phyloP scores from a whole-genome alignment of 352 stramenopile genomes.

The Phytophthora colocasiae region DNA sequence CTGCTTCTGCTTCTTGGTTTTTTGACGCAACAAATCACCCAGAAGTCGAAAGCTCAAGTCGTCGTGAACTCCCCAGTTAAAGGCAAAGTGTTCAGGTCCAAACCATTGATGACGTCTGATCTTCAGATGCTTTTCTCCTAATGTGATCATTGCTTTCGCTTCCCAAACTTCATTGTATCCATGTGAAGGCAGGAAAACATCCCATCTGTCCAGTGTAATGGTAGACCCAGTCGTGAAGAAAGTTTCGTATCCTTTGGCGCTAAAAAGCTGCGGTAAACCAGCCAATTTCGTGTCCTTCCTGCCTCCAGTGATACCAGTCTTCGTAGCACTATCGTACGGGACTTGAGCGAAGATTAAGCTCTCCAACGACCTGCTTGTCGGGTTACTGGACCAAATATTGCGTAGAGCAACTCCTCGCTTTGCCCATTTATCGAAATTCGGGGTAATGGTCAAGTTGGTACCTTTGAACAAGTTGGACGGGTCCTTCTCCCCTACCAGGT shows the following conservation, averaged over 20 bases:
- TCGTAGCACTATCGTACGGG: constrained; percentile 55
- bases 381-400: constrained; percentile 66
- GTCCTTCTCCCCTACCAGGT: constrained; percentile 51
- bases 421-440: constrained; percentile 58
- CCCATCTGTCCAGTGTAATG: constrained; percentile 53
- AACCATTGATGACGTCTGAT: constrained; percentile 48
- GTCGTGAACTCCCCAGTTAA: constrained; percentile 58
- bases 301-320: constrained; percentile 50
- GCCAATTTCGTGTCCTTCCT: constrained; percentile 40
- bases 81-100: constrained; percentile 13
- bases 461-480: constrained; percentile 45
- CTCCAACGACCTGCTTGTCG: constrained; percentile 65
- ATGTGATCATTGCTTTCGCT: constrained; percentile 38
- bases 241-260: constrained; percentile 60
- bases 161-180: constrained; percentile 53
- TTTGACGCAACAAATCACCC: constrained; percentile 50
- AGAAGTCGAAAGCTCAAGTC: constrained; percentile 54
- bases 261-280: constrained; percentile 60
- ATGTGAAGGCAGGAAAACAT: constrained; percentile 56
- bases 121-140: constrained; percentile 44
- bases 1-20: constrained; percentile 38
- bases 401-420: constrained; percentile 56
- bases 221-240: constrained; percentile 58
- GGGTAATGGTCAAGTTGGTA: constrained; percentile 43
- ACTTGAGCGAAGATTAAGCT: constrained; percentile 65